Evolutionary conservation across 345 rosid genomes (phyloP).

Genomic region (Sonneratia alba): DNA sequence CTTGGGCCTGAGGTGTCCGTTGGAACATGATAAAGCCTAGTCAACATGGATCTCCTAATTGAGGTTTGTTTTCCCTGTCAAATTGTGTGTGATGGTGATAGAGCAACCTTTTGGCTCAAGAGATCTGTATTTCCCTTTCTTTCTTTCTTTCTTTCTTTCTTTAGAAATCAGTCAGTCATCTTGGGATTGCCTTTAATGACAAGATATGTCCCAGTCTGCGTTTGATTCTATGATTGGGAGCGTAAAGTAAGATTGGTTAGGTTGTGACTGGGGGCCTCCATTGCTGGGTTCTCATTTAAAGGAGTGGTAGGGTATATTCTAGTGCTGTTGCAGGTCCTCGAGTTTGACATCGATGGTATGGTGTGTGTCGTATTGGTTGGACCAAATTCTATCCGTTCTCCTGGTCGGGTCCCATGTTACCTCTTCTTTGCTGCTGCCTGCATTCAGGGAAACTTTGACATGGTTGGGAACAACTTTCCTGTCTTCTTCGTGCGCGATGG

Average conservation of each 20-base stretch:
- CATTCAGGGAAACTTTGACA: slow-evolving; percentile 90
- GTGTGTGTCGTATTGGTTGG: neutral
- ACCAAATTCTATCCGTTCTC: neutral
- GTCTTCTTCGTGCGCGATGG: slow-evolving; percentile 95
- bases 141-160: too few species aligned
- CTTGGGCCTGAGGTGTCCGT: neutral
- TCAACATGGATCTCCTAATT: neutral
- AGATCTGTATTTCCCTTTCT: neutral
- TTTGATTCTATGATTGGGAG: neutral
- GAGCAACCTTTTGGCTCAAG: neutral
- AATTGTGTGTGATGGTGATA: neutral
- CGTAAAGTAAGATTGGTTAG: neutral
- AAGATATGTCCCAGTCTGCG: neutral
- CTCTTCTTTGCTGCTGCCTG: neutral
- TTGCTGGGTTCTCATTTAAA: too few species aligned
- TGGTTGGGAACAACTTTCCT: slow-evolving; percentile 97
- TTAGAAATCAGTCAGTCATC: neutral
- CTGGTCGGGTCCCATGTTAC: neutral
- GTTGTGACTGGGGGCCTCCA: neutral
- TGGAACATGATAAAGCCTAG: neutral
- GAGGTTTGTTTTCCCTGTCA: neutral
- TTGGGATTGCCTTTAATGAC: neutral
- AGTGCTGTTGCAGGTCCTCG: neutral
- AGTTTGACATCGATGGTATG: neutral
- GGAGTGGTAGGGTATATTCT: neutral